A percentile compares a stretch with the other conserved stretches of the same genome.
Conservation (phyloP, 2,329 filamentous ascomycete genomes). For the Ascochyta lentis region DNA sequence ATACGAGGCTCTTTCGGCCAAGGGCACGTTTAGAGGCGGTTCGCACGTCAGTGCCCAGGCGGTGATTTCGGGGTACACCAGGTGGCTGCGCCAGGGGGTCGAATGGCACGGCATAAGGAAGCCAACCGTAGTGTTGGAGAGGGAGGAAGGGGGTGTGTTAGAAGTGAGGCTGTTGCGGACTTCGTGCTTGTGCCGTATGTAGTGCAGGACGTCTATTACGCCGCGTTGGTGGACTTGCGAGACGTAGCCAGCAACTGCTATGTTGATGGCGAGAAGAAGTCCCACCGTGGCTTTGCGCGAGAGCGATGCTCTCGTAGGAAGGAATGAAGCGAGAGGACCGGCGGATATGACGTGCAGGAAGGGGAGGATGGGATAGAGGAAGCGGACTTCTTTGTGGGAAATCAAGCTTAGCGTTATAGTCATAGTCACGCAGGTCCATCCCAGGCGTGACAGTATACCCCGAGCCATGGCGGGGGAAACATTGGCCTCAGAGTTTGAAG, state of each 20-base stretch:
- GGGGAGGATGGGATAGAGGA: conserved; percentile 91
- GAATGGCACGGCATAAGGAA: conserved; percentile 97
- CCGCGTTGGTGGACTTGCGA: conserved; percentile 79
- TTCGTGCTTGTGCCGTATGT: conserved; percentile 78
- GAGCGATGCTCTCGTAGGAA: conserved; percentile 50
- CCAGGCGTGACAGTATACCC: conserved; percentile 35
- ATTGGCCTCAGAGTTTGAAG: background rate
- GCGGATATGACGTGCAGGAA: conserved; percentile 83
- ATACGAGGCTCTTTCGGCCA: conserved; percentile 70
- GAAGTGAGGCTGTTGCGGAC: conserved; percentile 30
- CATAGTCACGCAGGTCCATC: conserved; percentile 59
- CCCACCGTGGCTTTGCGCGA: conserved; percentile 60
- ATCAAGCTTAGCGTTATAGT: conserved; percentile 76
- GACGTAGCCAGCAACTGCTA: conserved; percentile 75
- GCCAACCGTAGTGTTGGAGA: conserved; percentile 61
- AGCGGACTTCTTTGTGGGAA: conserved; percentile 95
- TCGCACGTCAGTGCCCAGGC: conserved; percentile 91
- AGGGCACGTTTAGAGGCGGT: conserved; percentile 75
- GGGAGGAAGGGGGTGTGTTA: conserved; percentile 57
- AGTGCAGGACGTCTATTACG: conserved; percentile 74
- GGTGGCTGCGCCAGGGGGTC: conserved; percentile 90
- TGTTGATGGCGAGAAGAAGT: conserved; percentile 67
- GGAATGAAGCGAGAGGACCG: conserved; percentile 69
- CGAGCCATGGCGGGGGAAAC: conserved; percentile 4
- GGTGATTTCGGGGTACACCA: conserved; percentile 75